phyloP scores from a whole-genome alignment of 176 grass and related monocot genomes.

The Chloris gayana region DNA sequence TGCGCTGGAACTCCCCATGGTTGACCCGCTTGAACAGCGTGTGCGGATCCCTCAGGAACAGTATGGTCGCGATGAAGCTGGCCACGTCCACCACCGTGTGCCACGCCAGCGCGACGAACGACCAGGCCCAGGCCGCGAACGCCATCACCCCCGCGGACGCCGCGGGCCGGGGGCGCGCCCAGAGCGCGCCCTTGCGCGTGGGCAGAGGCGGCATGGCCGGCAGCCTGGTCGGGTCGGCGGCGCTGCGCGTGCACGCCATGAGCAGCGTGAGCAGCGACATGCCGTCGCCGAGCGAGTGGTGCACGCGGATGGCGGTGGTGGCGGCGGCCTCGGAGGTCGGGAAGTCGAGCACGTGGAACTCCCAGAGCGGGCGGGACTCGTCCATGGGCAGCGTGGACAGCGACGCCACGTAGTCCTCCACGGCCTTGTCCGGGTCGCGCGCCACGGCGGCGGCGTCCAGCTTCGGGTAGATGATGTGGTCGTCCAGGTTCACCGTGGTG shows the following conservation, averaged over 20 bases:
- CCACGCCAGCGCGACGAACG: slow-evolving; percentile 59
- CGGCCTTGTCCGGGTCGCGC: slow-evolving; percentile 49
- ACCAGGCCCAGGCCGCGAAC: slow-evolving; percentile 38
- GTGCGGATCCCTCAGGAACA: slow-evolving; percentile 61
- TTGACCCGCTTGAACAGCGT: slow-evolving; percentile 68
- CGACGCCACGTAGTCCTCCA: slow-evolving; percentile 88
- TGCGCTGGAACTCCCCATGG: slow-evolving; percentile 35
- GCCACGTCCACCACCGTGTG: slow-evolving; percentile 62
- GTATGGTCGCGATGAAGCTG: slow-evolving; percentile 52
- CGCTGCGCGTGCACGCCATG: slow-evolving; percentile 71
- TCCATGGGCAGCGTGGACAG: slow-evolving; percentile 65
- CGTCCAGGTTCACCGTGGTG: slow-evolving; percentile 59
- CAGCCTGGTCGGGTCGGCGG: slow-evolving; percentile 56
- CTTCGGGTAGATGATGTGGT: slow-evolving; percentile 66
- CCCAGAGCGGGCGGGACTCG: slow-evolving; percentile 72
- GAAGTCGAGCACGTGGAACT: slow-evolving; percentile 88
- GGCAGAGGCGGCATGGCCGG: slow-evolving; percentile 56
- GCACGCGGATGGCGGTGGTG: slow-evolving; percentile 62
- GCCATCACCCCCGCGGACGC: slow-evolving; percentile 34
- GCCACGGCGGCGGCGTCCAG: slow-evolving; percentile 41
- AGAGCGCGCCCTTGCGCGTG: slow-evolving; percentile 47
- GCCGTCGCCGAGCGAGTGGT: slow-evolving; percentile 95
- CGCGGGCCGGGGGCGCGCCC: slow-evolving; percentile 35
- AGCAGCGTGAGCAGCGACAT: slow-evolving; percentile 93
- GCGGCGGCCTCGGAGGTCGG: slow-evolving; percentile 72